These are phyloP conservation scores for Saturnispora ahearnii DNA, from an alignment of 805 yeast species.

Conservation along the genomic window DNA sequence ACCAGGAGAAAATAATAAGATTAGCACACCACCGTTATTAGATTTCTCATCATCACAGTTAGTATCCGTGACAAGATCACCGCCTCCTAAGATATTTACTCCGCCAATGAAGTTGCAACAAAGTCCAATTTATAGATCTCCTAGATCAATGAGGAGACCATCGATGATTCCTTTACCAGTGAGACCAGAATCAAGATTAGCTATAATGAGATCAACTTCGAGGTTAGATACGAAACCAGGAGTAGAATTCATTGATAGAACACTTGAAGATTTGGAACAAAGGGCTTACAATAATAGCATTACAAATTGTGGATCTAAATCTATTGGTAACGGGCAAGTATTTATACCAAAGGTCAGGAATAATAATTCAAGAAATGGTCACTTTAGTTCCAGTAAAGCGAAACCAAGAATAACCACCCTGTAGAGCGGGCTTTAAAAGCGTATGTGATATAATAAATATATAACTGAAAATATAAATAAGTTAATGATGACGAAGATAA, in stretches of 20 bases:
- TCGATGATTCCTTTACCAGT: conserved; percentile 24
- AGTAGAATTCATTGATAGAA: background rate
- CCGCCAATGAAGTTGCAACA: background rate
- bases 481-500: background rate
- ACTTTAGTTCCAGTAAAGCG: background rate
- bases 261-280: background rate
- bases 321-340: background rate
- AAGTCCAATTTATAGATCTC: background rate
- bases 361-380: conserved; percentile 4
- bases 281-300: background rate
- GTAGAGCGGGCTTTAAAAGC: background rate
- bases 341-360: conserved; percentile 1
- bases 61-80: background rate
- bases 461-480: background rate
- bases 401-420: conserved; percentile 8
- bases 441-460: background rate
- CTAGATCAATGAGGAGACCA: background rate
- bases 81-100: background rate
- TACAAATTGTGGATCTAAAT: background rate
- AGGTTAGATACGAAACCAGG: conserved; percentile 3
- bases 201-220: conserved; percentile 14
- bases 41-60: background rate
- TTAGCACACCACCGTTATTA: background rate
- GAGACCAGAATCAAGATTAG: conserved; percentile 20
- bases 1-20: background rate